Conservation (phyloP, 148 eudicot species). For the Persicaria tinctoria region DNA sequence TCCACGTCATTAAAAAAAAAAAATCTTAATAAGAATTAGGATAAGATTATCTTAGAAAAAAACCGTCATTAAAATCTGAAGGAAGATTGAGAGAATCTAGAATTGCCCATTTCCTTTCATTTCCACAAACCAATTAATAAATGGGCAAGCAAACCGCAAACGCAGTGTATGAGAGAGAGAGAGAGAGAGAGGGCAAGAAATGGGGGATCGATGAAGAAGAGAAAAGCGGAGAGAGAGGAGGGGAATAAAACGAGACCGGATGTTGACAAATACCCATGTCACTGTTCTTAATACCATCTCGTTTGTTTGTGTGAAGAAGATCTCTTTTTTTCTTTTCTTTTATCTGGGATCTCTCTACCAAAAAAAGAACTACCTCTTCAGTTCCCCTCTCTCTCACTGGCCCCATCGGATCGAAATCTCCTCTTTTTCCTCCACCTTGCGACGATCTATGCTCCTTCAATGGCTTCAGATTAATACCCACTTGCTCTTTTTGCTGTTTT, state of each 20-base stretch:
- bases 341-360: constrained; percentile 86
- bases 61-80: neutral
- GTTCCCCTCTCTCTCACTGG: constrained; percentile 11
- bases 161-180: constrained; percentile 16
- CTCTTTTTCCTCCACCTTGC: constrained; percentile 14
- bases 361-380: constrained; percentile 3
- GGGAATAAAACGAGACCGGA: constrained; percentile 81
- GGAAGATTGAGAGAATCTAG: constrained; percentile 44
- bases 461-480: constrained; percentile 28
- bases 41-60: no score
- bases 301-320: constrained; percentile 72
- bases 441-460: constrained; percentile 27
- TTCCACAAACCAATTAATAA: constrained; percentile 15
- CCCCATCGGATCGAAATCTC: constrained; percentile 59
- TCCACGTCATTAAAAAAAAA: no score
- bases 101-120: constrained; percentile 24
- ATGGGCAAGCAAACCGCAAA: neutral
- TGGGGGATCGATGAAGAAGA: constrained; percentile 9
- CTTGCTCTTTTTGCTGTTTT: constrained; percentile 5
- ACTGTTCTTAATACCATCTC: constrained; percentile 83
- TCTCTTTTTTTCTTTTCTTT: constrained; percentile 56
- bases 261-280: constrained; percentile 95
- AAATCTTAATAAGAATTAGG: no score
- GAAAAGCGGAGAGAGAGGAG: constrained; percentile 29
- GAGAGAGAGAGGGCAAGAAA: constrained; percentile 6